phyloP scores from a whole-genome alignment of 75 land plant species.

The Selaginella tamariscina region DNA sequence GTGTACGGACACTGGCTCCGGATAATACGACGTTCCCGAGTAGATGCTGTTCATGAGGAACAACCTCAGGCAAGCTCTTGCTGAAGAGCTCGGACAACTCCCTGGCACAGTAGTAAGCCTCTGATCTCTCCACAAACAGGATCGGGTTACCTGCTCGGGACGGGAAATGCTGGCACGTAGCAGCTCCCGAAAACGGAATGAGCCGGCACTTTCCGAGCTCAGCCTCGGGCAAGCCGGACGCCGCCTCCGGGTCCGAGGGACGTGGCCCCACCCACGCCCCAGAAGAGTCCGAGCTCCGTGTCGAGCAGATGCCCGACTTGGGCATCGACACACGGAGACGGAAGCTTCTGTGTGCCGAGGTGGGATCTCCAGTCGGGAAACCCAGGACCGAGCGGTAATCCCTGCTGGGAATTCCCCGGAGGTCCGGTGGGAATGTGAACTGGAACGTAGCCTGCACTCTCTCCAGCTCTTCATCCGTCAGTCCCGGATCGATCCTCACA shows the following conservation, averaged over 20 bases:
- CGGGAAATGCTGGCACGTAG: conserved; percentile 61
- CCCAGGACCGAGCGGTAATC: conserved; percentile 64
- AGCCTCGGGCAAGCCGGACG: conserved; percentile 35
- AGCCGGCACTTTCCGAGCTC: conserved; percentile 44
- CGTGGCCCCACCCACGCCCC: conserved; percentile 55
- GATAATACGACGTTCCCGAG: background rate
- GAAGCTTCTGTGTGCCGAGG: conserved; percentile 32
- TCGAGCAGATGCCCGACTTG: conserved; percentile 49
- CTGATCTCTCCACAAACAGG: conserved; percentile 50
- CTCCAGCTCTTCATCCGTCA: conserved; percentile 67
- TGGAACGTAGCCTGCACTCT: conserved; percentile 60
- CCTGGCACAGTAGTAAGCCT: conserved; percentile 43
- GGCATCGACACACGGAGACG: conserved; percentile 43
- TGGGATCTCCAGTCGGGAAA: conserved; percentile 87
- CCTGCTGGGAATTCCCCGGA: conserved; percentile 55
- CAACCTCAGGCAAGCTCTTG: background rate
- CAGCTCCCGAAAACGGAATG: conserved; percentile 62
- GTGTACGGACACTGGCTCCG: background rate
- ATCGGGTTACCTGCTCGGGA: conserved; percentile 75
- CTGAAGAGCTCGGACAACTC: conserved; percentile 78
- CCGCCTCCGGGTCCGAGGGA: conserved; percentile 53
- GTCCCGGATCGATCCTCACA: conserved; percentile 38
- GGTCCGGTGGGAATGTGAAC: conserved; percentile 84
- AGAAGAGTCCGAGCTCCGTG: conserved; percentile 42
- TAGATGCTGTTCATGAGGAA: too few relatives aligned